Conservation (phyloP, 2,329 filamentous ascomycete species). For the Fusarium humuli region DNA sequence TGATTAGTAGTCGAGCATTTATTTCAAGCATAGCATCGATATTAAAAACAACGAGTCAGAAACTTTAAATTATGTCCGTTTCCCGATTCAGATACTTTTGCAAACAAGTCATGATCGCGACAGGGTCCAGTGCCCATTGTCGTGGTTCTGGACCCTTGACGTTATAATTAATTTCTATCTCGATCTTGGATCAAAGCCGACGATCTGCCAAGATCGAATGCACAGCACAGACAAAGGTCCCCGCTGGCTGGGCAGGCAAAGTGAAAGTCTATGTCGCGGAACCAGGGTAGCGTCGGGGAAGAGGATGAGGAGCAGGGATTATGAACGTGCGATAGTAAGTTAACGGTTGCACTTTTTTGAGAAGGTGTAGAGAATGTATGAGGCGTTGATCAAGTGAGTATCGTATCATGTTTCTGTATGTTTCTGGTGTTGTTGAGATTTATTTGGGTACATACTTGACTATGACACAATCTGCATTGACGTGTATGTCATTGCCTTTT, state of each 20-base stretch:
- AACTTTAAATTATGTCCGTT: slow-evolving; percentile 1
- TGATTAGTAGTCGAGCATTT: neutral
- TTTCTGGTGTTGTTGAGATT: neutral
- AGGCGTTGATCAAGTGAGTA: neutral
- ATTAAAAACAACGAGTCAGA: neutral
- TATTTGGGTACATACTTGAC: neutral
- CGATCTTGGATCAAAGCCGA: slow-evolving; percentile 21
- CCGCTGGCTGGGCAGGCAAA: neutral
- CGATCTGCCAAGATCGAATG: slow-evolving; percentile 31
- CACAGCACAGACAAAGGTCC: slow-evolving; percentile 1
- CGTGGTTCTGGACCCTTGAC: slow-evolving; percentile 29
- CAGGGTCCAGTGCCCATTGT: neutral
- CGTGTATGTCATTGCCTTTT: slow-evolving; percentile 12
- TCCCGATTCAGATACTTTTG: slow-evolving; percentile 14
- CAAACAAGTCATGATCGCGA: slow-evolving; percentile 9
- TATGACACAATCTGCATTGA: slow-evolving; percentile 1
- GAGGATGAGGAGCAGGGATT: slow-evolving; percentile 7
- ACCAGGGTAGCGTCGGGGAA: slow-evolving; percentile 14
- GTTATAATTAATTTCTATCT: neutral
- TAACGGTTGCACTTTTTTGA: neutral
- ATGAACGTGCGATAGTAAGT: neutral
- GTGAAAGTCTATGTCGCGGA: neutral
- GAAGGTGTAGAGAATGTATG: neutral
- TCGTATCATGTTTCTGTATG: slow-evolving; percentile 16
- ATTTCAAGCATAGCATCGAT: neutral